Evolutionary conservation across 2,329 filamentous ascomycete species (phyloP).

Genomic region (Cladosporium sp.): DNA sequence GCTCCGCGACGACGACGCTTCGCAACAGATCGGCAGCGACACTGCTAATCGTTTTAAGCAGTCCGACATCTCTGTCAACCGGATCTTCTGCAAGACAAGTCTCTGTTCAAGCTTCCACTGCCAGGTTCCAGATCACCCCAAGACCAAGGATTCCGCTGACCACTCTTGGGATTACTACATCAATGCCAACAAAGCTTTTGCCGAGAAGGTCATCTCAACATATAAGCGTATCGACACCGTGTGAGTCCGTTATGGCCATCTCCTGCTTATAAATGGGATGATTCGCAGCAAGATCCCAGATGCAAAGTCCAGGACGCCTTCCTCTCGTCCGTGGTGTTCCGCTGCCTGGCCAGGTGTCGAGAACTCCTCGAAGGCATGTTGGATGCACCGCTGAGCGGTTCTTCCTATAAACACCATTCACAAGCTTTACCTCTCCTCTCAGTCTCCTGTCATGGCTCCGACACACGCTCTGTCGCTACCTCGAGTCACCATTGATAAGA

Average conservation of each 20-base stretch:
- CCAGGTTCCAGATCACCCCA: constrained; percentile 94
- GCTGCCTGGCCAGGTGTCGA: constrained; percentile 81
- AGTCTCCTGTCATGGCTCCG: no score
- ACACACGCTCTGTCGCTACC: no score
- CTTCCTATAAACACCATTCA: no score
- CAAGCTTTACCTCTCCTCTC: no score
- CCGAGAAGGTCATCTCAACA: constrained; percentile 81
- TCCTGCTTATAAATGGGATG: constrained; percentile 84
- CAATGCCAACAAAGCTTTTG: constrained; percentile 88
- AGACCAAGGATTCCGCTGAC: constrained; percentile 96
- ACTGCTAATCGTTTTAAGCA: no score
- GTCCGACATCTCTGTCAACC: no score
- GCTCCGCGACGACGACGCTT: no score
- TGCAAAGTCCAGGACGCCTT: constrained; percentile 91
- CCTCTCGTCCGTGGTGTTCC: constrained; percentile 92
- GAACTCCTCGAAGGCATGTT: constrained; percentile 88
- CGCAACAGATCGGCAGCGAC: no score
- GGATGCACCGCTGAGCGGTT: no score
- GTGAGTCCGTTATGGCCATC: constrained; percentile 95
- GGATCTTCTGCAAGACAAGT: constrained; percentile 85
- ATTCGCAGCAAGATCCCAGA: constrained; percentile 85
- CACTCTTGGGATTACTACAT: constrained; percentile 96
- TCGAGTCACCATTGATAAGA: no score
- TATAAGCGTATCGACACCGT: constrained; percentile 92
- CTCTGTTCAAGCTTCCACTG: constrained; percentile 98